Evolutionary conservation across 352 stramenopile genomes (phyloP).

Genomic region (Globisporangium canariense): DNA sequence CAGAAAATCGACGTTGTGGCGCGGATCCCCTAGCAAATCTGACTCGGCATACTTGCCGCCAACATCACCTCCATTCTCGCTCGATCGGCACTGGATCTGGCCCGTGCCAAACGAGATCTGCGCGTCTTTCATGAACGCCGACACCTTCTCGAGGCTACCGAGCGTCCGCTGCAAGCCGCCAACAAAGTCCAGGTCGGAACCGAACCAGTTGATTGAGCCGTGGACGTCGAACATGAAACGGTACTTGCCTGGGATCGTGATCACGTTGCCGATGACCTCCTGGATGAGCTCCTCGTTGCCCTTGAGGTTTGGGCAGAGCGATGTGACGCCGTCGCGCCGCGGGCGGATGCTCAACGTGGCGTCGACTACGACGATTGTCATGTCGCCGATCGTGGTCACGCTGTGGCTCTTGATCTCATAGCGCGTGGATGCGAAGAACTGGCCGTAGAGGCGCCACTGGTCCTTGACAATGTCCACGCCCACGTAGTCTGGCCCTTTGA

Average conservation of each 20-base stretch:
- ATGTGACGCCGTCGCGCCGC: conserved; percentile 33
- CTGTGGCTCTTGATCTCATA: conserved; percentile 31
- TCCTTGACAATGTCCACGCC: conserved; percentile 43
- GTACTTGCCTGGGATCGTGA: conserved; percentile 42
- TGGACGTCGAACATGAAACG: conserved; percentile 48
- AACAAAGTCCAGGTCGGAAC: conserved; percentile 60
- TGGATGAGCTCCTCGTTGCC: conserved; percentile 46
- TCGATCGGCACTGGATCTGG: conserved; percentile 33
- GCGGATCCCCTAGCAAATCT: conserved; percentile 11
- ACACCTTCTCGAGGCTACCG: conserved; percentile 43
- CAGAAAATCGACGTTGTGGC: conserved; percentile 39
- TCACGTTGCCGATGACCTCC: conserved; percentile 33
- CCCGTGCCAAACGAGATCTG: conserved; percentile 54
- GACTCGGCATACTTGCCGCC: background rate
- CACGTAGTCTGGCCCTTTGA: conserved; percentile 47
- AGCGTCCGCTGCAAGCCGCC: conserved; percentile 34
- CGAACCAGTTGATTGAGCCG: conserved; percentile 49
- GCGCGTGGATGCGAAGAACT: conserved; percentile 35
- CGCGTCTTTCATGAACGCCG: conserved; percentile 34
- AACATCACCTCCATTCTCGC: background rate
- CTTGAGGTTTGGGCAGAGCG: conserved; percentile 40
- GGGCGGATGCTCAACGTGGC: conserved; percentile 37
- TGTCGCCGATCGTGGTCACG: conserved; percentile 29
- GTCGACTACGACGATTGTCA: conserved; percentile 48
- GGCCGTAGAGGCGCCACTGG: conserved; percentile 52